Base-by-base conservation (phyloP, 2,329 filamentous ascomycete species). In the Dothideomycetes sp. region DNA sequence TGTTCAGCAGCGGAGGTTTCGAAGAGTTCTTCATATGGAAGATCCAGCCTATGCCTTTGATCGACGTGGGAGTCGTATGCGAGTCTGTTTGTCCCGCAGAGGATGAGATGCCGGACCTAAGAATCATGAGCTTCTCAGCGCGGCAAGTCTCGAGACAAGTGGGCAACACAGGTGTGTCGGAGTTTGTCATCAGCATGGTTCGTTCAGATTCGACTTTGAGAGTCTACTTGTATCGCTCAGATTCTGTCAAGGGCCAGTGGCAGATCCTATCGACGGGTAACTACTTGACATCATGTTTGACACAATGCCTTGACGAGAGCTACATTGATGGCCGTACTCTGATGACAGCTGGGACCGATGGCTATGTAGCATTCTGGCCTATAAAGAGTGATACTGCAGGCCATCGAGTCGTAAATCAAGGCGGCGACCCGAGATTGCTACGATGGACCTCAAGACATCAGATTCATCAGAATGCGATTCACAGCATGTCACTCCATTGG, bases 1-100 rank as follows among this genome's bases (percentile, higher is more conserved):
- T 98, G 2, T 83, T 96, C 56, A 94, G 84, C 47, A 88, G 85
- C 51, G 86, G 77, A 4, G 91, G 88, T 0, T 80, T 78, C 45
- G 89, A 95, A 57, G 89, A 98, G 59, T 81, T 96, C 47, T 89
- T 81, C 50, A 72, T 88, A 9, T 98, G 91, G 89, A 72, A 75
- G 31, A 59, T 89, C 24, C 66, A 65, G 34, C 53, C 54, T 9
- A 56, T 83, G 5, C 67, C 77, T 18, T 64, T 68, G 2, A 61
- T 74, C 41, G 65, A 63, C 3, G 50, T 76, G 8, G 72, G 75
- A 0, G 62, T 73, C 1, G 60, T 73, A 1, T 69, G 73, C 45
- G 65, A 73, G 45, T 66, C 65, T 2, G 53, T 58, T 10, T 70
- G 71, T 50, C 65, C 66, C 0, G 64, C 65, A 12, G 64, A 70